Base-by-base conservation (phyloP, 768 basidiomycete species). In the Tulasnella calospora region DNA sequence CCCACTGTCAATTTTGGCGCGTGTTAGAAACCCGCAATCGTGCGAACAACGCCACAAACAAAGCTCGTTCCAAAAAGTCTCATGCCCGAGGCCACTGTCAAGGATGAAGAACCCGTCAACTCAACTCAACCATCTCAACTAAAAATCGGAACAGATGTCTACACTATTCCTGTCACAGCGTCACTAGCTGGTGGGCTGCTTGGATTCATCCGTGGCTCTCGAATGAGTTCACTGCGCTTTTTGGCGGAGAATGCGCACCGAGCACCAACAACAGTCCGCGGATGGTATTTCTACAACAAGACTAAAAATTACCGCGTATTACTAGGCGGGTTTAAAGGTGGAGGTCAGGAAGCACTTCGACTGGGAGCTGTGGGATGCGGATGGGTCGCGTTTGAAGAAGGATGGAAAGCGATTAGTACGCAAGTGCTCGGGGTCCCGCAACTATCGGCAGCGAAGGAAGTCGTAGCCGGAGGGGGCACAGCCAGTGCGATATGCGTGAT, bases 281-380 rank as follows among this genome's bases (percentile, higher is more conserved):
- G 95, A 79, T 96, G 95, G 95, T 97, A 96, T 84, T 92, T 94
- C 82, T 96, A 97, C 89, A 93, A 94, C 83, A 96, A 96, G 87
- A 95, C 94, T 38, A 97, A 96, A 84, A 96, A 96, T 86, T 96
- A 96, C 87, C 87, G 89, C 81, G 89, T 95, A 81, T 88, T 94
- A 82, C 87, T 90, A 80, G 92, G 88, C 0, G 94, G 89, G 12
- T 83, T 96, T 83, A 89, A 89, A 81, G 90, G 89, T 21, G 94
- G 89, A 8, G 92, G 88, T 0, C 80, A 80, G 77, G 89, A 93
- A 73, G 91, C 72, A 30, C 55, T 83, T 74, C 87, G 86, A 81
- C 84, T 94, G 55, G 87, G 87, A 19, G 81, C 83, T 17, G 83
- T 85, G n/a, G 89, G 85, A 57, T 80, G 86, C 27, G 86, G 84